Percentiles rank a stretch among this genome's conserved stretches.
Evolutionary conservation across 768 basidiomycete species (phyloP).

Genomic region (Tephrocybe rancida): DNA sequence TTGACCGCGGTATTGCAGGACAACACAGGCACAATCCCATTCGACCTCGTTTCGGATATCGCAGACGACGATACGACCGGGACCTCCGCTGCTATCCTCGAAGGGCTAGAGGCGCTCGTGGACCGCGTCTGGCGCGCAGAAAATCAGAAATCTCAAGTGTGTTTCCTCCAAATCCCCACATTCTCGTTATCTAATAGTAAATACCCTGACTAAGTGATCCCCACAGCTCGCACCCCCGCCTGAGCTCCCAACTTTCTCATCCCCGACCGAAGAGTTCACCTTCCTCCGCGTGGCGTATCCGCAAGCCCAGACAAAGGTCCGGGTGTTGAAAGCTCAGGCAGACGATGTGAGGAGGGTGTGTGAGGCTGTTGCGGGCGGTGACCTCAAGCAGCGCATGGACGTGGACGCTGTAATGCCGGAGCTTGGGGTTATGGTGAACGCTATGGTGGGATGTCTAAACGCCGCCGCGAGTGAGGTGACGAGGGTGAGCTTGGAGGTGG

Average conservation of each 20-base stretch:
- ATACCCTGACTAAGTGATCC: too few species aligned
- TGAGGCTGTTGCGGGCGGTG: slow-evolving; percentile 85
- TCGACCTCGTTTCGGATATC: slow-evolving; percentile 4
- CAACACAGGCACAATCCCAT: neutral
- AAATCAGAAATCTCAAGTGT: neutral
- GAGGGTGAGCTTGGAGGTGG: slow-evolving; percentile 89
- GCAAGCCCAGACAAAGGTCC: too few species aligned
- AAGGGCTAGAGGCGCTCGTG: neutral
- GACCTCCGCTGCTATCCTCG: slow-evolving; percentile 3
- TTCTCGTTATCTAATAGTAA: too few species aligned
- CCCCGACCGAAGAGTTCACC: too few species aligned
- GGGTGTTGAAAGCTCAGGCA: slow-evolving; percentile 82
- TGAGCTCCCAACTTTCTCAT: too few species aligned
- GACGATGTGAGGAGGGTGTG: too few species aligned
- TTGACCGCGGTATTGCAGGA: neutral
- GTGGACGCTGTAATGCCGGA: slow-evolving; percentile 95
- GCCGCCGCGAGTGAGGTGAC: slow-evolving; percentile 85
- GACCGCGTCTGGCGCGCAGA: slow-evolving; percentile 1
- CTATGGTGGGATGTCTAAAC: slow-evolving; percentile 78
- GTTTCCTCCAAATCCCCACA: neutral
- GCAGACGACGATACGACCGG: slow-evolving; percentile 8
- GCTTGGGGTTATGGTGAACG: slow-evolving; percentile 85
- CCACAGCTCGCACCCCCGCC: slow-evolving; percentile 19
- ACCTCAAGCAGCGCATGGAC: slow-evolving; percentile 84
- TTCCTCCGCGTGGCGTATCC: too few species aligned